Evolutionary conservation across 2,329 filamentous ascomycete species (phyloP), one percentile per base, ranked within the genome.

Genomic region (Dactylella cylindrospora): DNA sequence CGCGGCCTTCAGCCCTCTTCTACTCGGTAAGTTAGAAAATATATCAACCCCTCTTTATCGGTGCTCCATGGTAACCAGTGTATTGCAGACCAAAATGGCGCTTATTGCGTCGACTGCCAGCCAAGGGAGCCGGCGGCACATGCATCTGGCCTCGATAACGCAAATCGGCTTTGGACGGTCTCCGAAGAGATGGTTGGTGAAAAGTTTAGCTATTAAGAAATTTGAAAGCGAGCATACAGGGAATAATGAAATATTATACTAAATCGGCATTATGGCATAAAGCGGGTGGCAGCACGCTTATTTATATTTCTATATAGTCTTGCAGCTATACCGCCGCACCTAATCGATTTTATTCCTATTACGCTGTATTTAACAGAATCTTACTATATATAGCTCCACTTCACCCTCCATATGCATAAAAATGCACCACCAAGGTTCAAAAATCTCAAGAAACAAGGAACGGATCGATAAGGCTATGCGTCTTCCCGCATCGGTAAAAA

Each of bases 181-280:
- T 59, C 45, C 5, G 53, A 59, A 26, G 25, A 39, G 12, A 50
- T 50, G 53, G 44, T 59, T 1, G 38, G 52, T 6, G 44, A 59
- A 25, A 50, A 26, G 12, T 59, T 59, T 19, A 5, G 15, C 2
- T 41, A 31, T 26, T 47, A 23, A n/a, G 13, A n/a, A n/a, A n/a
- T n/a, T n/a, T n/a, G n/a, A n/a, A n/a, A n/a, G n/a, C n/a, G n/a
- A n/a, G n/a, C n/a, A n/a, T n/a, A n/a, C n/a, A n/a, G n/a, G n/a
- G n/a, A n/a, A n/a, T n/a, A n/a, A n/a, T n/a, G n/a, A n/a, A n/a
- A n/a, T n/a, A n/a, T n/a, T n/a, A n/a, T n/a, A n/a, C n/a, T n/a
- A n/a, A n/a, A n/a, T n/a, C n/a, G n/a, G n/a, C n/a, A n/a, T n/a
- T n/a, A n/a, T n/a, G n/a, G n/a, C n/a, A n/a, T n/a, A n/a, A n/a